Base-by-base conservation (phyloP, 768 basidiomycete genomes). In the Boletus coccyginus region DNA sequence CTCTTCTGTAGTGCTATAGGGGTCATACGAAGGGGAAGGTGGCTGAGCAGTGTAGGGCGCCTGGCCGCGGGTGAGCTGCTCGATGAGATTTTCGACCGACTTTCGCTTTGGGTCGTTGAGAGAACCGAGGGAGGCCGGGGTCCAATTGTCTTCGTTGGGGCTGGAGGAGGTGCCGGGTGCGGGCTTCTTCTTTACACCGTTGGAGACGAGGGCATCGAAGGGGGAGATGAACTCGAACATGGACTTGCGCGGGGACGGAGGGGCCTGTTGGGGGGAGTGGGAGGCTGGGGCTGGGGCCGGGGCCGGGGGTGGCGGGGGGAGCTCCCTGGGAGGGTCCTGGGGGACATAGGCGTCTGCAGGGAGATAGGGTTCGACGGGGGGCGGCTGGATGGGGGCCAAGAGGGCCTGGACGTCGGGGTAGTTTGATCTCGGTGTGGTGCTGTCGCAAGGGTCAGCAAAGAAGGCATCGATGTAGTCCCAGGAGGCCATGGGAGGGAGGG, bases 191-290 rank as follows among this genome's bases (percentile, higher is more conserved):
- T 87, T 88, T 52, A 80, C 69, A 1, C 67, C 35, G n/a, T 78
- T 73, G 9, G 83, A 60, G n/a, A 73, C 78, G 45, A 93, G 79
- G 27, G 88, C 90, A 62, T 94, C 91, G 62, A 93, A 92, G 3
- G 92, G 86, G 47, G 90, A 91, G 48, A 87, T 79, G 58, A 90
- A 93, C 39, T 92, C 90, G 62, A 94, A 94, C 81, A 92, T 84
- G 47, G 89, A 88, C 70, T 88, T 86, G 63, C 85, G 87, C 24
- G 86, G 81, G 41, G 87, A 86, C 32, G 89, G 82, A 0, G 87
- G 83, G 4, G 81, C 75, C 55, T 77, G 81, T 48, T 78, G 79
- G 47, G 60, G 67, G 13, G 68, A 67, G 42, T 64, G 66, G 41
- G 66, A 62, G 49, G 63, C 66, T 19, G 67, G 52, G 16, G 61